Evolutionary conservation across 352 stramenopile species (phyloP).

Genomic region (Phytophthora litchii): DNA sequence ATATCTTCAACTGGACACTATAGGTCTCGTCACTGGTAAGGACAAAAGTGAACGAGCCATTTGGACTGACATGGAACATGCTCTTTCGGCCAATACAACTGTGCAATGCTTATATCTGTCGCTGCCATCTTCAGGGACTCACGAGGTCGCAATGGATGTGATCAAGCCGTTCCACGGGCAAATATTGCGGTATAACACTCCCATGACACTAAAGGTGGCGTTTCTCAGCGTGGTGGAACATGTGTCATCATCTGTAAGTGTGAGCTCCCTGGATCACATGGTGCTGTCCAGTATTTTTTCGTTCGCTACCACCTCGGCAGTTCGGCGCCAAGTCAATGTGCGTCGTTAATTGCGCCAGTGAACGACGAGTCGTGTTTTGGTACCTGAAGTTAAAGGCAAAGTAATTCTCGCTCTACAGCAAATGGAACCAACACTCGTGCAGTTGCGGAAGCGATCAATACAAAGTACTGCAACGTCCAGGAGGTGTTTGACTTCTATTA

Average conservation of each 20-base stretch:
- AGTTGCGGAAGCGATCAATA: too few relatives aligned
- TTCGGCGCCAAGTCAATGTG: slow-evolving; percentile 20
- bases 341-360: slow-evolving; percentile 5
- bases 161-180: slow-evolving; percentile 26
- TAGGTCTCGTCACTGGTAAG: not conserved
- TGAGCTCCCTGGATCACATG: slow-evolving; percentile 32
- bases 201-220: slow-evolving; percentile 20
- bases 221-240: slow-evolving; percentile 38
- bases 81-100: slow-evolving; percentile 18
- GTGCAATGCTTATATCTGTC: slow-evolving; percentile 19
- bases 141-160: not conserved
- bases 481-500: too few relatives aligned
- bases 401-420: too few relatives aligned
- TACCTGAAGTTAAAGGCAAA: too few relatives aligned
- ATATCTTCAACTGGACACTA: slow-evolving; percentile 22
- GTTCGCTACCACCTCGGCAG: slow-evolving; percentile 24
- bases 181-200: slow-evolving; percentile 20
- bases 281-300: slow-evolving; percentile 36
- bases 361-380: too few relatives aligned
- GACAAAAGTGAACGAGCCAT: slow-evolving; percentile 3
- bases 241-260: slow-evolving; percentile 1
- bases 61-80: slow-evolving; percentile 22
- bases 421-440: too few relatives aligned
- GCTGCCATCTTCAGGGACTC: not conserved
- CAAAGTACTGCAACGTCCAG: too few relatives aligned